Conservation (phyloP, 495 filamentous ascomycete species). For the Xylaria intraflava region DNA sequence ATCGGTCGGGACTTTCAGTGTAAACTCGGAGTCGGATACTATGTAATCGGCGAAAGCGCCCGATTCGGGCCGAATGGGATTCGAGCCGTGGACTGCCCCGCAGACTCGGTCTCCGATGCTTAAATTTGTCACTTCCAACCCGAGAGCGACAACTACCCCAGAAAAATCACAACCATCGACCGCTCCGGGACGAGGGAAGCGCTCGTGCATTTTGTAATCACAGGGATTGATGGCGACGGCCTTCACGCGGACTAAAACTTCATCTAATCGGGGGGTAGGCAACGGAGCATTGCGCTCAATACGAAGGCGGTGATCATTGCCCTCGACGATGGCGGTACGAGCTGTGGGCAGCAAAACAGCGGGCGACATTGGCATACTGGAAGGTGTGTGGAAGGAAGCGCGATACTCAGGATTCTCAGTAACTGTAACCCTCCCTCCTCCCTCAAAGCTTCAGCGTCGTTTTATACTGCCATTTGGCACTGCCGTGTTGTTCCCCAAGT, state of each 20-base stretch:
- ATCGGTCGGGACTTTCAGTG: neutral
- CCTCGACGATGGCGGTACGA: slow-evolving; percentile 13
- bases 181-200: slow-evolving; percentile 30
- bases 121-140: neutral
- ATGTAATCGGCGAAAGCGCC: slow-evolving; percentile 4
- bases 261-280: neutral
- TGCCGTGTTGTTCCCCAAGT: neutral
- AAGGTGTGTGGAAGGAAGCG: too few species aligned
- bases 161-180: slow-evolving; percentile 41
- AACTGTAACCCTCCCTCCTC: neutral
- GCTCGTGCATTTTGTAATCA: slow-evolving; percentile 38
- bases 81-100: neutral
- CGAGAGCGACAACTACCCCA: slow-evolving; percentile 34
- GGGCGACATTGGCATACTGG: neutral
- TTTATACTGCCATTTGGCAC: neutral
- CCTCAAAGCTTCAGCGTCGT: neutral
- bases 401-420: too few species aligned
- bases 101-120: neutral
- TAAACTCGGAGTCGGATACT: neutral
- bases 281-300: slow-evolving; percentile 5
- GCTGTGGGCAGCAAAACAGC: slow-evolving; percentile 7
- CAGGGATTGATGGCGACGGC: slow-evolving; percentile 42
- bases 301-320: slow-evolving; percentile 1
- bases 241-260: neutral
- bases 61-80: neutral